phyloP scores from a whole-genome alignment of 2,329 filamentous ascomycete genomes.

The Aspergillus ochraceoroseus region DNA sequence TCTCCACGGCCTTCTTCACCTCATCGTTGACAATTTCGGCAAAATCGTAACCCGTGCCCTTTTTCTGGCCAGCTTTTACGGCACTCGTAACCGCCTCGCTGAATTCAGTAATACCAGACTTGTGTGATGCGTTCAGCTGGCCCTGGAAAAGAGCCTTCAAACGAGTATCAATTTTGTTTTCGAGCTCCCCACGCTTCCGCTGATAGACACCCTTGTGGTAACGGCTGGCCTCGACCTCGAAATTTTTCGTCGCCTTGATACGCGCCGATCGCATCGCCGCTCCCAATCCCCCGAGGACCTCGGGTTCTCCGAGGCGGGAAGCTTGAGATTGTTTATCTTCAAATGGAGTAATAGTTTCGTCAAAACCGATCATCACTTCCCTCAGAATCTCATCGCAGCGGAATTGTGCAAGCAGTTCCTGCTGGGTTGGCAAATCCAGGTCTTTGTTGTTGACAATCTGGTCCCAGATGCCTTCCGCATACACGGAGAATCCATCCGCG shows the following conservation, averaged over 20 bases:
- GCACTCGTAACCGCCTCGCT: conserved; percentile 79
- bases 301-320: conserved; percentile 64
- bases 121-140: conserved; percentile 85
- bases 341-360: conserved; percentile 72
- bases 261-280: conserved; percentile 66
- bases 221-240: conserved; percentile 82
- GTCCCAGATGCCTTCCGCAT: conserved; percentile 93
- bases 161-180: conserved; percentile 78
- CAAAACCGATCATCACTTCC: conserved; percentile 80
- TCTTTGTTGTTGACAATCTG: conserved; percentile 99
- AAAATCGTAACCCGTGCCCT: conserved; percentile 86
- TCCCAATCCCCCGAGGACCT: conserved; percentile 71
- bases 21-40: conserved; percentile 84
- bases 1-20: conserved; percentile 68
- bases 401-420: conserved; percentile 94
- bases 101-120: conserved; percentile 76
- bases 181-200: conserved; percentile 78
- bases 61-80: conserved; percentile 90
- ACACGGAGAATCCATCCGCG: conserved; percentile 91
- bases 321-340: conserved; percentile 80
- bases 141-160: conserved; percentile 82
- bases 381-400: conserved; percentile 93
- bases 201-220: conserved; percentile 96
- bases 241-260: conserved; percentile 69
- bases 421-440: conserved; percentile 90